These are phyloP conservation scores for Lipomyces starkeyi DNA, from an alignment of 805 yeast species.

Conservation along the genomic window DNA sequence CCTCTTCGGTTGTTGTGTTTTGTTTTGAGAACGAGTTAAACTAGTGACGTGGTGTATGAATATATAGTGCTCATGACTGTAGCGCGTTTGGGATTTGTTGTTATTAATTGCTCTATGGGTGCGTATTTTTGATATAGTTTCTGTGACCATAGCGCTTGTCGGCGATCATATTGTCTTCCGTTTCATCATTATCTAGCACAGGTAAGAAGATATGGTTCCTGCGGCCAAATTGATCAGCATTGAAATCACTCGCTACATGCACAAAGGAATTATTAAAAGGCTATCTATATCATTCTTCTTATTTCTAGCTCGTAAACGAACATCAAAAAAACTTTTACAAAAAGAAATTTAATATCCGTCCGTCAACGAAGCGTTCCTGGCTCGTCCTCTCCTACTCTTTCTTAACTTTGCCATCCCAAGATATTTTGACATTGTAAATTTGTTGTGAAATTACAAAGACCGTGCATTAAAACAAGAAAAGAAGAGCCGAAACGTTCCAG, in stretches of 20 bases:
- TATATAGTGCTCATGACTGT: not conserved
- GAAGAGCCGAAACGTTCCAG: constrained; percentile 2
- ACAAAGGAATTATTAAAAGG: not conserved
- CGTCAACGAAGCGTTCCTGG: not conserved
- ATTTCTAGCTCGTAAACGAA: constrained; percentile 2
- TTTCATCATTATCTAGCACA: too few species aligned
- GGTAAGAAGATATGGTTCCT: not conserved
- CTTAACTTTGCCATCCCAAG: not conserved
- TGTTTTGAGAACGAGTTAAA: not conserved
- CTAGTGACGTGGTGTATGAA: not conserved
- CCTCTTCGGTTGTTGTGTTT: not conserved
- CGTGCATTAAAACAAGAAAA: not conserved
- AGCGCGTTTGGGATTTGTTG: constrained; percentile 5
- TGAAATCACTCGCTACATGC: not conserved
- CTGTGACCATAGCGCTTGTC: too few species aligned
- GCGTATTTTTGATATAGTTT: not conserved
- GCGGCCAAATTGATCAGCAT: too few species aligned
- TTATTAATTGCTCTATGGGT: not conserved
- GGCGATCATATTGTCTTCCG: not conserved
- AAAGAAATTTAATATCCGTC: constrained; percentile 9
- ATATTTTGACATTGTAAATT: not conserved
- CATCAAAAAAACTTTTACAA: constrained; percentile 12
- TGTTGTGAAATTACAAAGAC: constrained; percentile 1
- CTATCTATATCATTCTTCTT: not conserved
- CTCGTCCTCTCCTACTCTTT: not conserved